phyloP scores from a whole-genome alignment of 2,329 filamentous ascomycete genomes.

The Aspergillus flavus region DNA sequence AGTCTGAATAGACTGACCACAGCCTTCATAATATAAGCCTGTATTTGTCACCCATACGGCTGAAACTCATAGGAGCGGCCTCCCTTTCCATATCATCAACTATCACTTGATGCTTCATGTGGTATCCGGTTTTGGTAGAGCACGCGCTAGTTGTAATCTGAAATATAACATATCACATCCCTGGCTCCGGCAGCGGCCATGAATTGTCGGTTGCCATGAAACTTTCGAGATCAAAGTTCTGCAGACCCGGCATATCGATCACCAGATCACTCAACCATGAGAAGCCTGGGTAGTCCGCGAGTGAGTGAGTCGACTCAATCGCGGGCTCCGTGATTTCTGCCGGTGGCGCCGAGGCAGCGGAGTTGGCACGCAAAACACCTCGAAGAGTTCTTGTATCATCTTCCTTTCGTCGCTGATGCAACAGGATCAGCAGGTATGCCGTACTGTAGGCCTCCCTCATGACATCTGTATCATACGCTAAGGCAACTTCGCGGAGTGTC shows the following conservation, averaged over 20 bases:
- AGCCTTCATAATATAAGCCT: conserved; percentile 8
- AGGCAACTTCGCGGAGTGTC: conserved; percentile 46
- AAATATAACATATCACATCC: conserved; percentile 20
- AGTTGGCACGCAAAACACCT: conserved; percentile 42
- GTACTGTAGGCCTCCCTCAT: conserved; percentile 59
- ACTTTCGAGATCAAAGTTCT: conserved; percentile 47
- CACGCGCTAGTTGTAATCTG: background rate
- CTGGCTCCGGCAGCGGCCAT: conserved; percentile 32
- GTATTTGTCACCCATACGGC: background rate
- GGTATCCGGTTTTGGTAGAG: background rate
- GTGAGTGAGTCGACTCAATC: conserved; percentile 20
- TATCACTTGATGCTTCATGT: background rate
- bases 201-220: conserved; percentile 15
- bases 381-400: conserved; percentile 43
- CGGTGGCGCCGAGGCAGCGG: conserved; percentile 28
- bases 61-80: background rate
- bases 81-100: background rate
- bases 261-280: conserved; percentile 49
- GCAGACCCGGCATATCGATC: conserved; percentile 48
- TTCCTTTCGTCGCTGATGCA: conserved; percentile 56
- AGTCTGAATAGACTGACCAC: conserved; percentile 28
- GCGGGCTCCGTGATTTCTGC: conserved; percentile 8
- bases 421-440: conserved; percentile 55
- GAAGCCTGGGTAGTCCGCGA: conserved; percentile 38
- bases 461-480: conserved; percentile 50